Evolutionary conservation across 2,329 filamentous ascomycete genomes (phyloP).

Genomic region (Ramichloridium luteum): DNA sequence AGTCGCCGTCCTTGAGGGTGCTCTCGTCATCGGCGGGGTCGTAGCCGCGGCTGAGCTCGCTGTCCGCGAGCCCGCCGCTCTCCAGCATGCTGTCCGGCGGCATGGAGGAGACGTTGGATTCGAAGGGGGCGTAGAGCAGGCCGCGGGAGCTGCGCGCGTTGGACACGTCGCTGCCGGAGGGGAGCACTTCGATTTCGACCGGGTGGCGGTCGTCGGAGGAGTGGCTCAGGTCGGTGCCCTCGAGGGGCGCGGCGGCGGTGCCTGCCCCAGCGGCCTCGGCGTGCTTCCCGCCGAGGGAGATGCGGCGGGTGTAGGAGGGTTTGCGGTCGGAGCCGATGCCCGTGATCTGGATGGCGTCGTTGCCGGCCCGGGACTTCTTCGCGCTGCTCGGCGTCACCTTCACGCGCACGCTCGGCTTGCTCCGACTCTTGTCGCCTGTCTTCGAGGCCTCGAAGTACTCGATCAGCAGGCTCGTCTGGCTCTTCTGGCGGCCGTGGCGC

Average conservation of each 20-base stretch:
- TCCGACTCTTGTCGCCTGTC: conserved; percentile 45
- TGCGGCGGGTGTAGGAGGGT: conserved; percentile 55
- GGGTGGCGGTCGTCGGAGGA: conserved; percentile 63
- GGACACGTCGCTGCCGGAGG: conserved; percentile 55
- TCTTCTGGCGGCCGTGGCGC: conserved; percentile 44
- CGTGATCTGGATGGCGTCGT: conserved; percentile 77
- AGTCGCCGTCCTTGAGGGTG: conserved; percentile 24
- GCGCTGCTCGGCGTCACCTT: conserved; percentile 63
- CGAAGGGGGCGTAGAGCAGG: conserved; percentile 50
- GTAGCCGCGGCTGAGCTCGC: conserved; percentile 33
- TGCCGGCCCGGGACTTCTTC: conserved; percentile 41
- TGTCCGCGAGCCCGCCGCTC: conserved; percentile 35
- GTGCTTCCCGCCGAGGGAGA: conserved; percentile 45
- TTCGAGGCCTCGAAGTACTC: conserved; percentile 88
- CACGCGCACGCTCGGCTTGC: conserved; percentile 70
- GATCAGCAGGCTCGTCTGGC: conserved; percentile 82
- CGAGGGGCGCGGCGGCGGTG: conserved; percentile 14
- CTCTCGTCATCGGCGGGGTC: conserved; percentile 20
- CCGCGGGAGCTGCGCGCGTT: conserved; percentile 40
- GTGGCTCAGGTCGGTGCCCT: conserved; percentile 46
- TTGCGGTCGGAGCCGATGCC: conserved; percentile 64
- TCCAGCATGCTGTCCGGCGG: conserved; percentile 60
- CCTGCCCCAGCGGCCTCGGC: too few species aligned
- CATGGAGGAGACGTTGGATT: conserved; percentile 80
- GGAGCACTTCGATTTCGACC: conserved; percentile 78